Conservation (phyloP, 2,329 filamentous ascomycete species). For the Apiospora malaysiana region DNA sequence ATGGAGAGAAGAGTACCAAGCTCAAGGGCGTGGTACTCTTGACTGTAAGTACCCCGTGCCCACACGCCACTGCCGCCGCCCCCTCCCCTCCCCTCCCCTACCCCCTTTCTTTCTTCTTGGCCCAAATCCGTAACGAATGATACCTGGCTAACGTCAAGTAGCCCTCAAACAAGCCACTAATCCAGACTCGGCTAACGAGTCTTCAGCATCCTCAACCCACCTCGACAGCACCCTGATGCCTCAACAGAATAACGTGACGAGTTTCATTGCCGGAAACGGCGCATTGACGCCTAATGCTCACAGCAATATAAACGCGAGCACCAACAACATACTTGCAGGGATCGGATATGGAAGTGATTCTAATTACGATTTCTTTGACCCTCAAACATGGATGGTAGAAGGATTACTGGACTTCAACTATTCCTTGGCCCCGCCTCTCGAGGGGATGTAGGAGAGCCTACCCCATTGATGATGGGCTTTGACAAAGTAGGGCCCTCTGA, state of each 20-base stretch:
- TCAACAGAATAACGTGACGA: slow-evolving; percentile 51
- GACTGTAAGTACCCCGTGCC: slow-evolving; percentile 63
- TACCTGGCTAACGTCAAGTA: slow-evolving; percentile 45
- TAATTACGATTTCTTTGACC: slow-evolving; percentile 88
- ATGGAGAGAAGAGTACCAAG: slow-evolving; percentile 81
- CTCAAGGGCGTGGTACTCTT: slow-evolving; percentile 70
- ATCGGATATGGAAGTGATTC: slow-evolving; percentile 66
- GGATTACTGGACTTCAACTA: slow-evolving; percentile 83
- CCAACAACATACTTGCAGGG: slow-evolving; percentile 54
- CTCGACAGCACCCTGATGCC: slow-evolving; percentile 65
- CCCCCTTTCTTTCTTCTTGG: slow-evolving; percentile 28
- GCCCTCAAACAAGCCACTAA: slow-evolving; percentile 88
- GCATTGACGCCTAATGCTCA: slow-evolving; percentile 58
- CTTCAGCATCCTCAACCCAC: slow-evolving; percentile 70
- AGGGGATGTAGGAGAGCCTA: slow-evolving; percentile 50
- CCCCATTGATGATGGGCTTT: background rate
- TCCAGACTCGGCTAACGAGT: slow-evolving; percentile 78
- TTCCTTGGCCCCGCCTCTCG: slow-evolving; percentile 58
- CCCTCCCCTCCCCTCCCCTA: slow-evolving; percentile 17
- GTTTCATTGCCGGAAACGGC: slow-evolving; percentile 56
- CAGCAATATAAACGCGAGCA: slow-evolving; percentile 45
- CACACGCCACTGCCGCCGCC: slow-evolving; percentile 21
- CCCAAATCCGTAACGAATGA: slow-evolving; percentile 35
- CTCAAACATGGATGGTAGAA: slow-evolving; percentile 92
- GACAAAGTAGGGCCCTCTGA: background rate